Evolutionary conservation across 148 eudicot species (phyloP).

Genomic region (Vaccinium macrocarpon): DNA sequence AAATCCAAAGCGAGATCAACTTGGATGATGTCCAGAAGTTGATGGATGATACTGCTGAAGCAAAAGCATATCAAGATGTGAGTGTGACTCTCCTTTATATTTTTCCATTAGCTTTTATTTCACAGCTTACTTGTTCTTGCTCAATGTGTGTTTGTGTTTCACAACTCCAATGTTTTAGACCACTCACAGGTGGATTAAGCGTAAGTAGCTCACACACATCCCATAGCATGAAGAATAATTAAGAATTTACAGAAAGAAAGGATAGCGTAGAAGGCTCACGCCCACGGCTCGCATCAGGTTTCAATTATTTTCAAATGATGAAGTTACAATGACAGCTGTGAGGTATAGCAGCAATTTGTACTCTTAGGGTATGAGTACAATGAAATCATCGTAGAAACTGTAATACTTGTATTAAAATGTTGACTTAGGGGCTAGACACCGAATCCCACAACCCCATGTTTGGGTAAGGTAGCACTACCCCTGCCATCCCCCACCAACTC

Average conservation of each 20-base stretch:
- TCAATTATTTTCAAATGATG: neutral
- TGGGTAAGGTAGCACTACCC: neutral
- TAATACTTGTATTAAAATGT: too few species aligned
- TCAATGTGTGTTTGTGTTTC: neutral
- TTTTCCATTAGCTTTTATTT: neutral
- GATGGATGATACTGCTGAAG: slow-evolving; percentile 98
- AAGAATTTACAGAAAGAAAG: neutral
- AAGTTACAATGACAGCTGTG: neutral
- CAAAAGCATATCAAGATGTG: slow-evolving; percentile 98
- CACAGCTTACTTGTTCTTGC: neutral
- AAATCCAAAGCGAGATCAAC: slow-evolving; percentile 86
- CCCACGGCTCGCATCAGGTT: neutral
- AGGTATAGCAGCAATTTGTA: neutral
- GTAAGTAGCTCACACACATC: too few species aligned
- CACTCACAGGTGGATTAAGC: slow-evolving; percentile 1
- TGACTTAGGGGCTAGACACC: too few species aligned
- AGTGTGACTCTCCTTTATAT: slow-evolving; percentile 23
- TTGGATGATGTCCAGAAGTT: slow-evolving; percentile 94
- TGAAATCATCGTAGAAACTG: too few species aligned
- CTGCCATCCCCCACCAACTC: neutral
- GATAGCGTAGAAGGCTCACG: neutral
- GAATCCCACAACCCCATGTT: neutral
- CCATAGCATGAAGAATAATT: too few species aligned
- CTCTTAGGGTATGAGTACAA: neutral
- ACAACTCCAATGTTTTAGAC: neutral